Evolutionary conservation across 768 basidiomycete species (phyloP).

Genomic region (Nidularia sp.): DNA sequence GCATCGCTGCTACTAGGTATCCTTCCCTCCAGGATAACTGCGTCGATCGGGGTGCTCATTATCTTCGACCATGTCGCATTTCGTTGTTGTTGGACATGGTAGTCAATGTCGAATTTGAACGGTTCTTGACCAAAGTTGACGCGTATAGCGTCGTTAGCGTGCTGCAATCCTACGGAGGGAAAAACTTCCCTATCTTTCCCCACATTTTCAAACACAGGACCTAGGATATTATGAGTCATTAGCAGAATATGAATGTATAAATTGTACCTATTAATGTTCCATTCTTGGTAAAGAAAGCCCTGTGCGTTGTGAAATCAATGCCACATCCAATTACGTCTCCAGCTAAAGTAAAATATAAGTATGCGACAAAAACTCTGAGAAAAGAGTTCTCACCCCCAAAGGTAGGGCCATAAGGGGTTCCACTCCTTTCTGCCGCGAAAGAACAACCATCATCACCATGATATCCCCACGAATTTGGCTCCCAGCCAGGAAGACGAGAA

Average conservation of each 20-base stretch:
- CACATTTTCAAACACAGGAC: conserved; percentile 67
- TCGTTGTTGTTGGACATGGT: conserved; percentile 71
- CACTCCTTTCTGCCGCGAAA: conserved; percentile 71
- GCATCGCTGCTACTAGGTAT: conserved; percentile 12
- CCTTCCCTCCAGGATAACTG: conserved; percentile 23
- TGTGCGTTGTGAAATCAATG: conserved; percentile 78
- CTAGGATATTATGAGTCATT: conserved; percentile 25
- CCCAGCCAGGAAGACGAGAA: conserved; percentile 82
- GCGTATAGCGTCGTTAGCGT: conserved; percentile 70
- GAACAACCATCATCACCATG: conserved; percentile 86
- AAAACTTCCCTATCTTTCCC: conserved; percentile 66
- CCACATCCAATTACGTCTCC: conserved; percentile 92
- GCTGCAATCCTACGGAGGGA: conserved; percentile 87
- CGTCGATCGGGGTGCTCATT: conserved; percentile 49
- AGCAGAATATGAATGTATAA: neutral
- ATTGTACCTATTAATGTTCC: conserved; percentile 61
- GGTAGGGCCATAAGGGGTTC: conserved; percentile 68
- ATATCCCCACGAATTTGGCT: conserved; percentile 85
- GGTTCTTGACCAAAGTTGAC: conserved; percentile 86
- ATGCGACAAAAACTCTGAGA: neutral
- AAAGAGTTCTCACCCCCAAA: conserved; percentile 66
- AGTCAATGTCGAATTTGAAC: conserved; percentile 90
- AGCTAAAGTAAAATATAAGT: conserved; percentile 35
- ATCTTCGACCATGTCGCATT: conserved; percentile 66
- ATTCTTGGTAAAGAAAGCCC: conserved; percentile 89